Percentiles rank a stretch among this genome's conserved stretches.
phyloP scores from a whole-genome alignment of 169 alveolate species.

The Plasmodium coatneyi region DNA sequence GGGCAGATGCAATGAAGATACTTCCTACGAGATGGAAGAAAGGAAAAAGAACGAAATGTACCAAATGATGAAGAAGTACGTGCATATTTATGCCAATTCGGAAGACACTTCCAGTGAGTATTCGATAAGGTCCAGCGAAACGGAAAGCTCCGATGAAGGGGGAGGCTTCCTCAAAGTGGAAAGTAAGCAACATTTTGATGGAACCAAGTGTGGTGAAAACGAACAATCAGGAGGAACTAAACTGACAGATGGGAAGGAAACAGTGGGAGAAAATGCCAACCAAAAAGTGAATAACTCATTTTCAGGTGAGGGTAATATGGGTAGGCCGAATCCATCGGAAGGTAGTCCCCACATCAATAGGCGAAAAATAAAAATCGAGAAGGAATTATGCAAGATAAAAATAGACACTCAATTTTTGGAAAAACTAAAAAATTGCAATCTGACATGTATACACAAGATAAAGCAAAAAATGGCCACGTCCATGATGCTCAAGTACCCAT shows the following conservation, averaged over 20 bases:
- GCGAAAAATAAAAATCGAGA: slow-evolving; percentile 17
- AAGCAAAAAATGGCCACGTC: slow-evolving; percentile 46
- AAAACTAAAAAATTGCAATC: slow-evolving; percentile 27
- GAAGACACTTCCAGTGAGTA: slow-evolving; percentile 49
- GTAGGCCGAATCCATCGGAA: neutral
- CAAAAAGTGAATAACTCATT: neutral
- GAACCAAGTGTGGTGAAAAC: neutral
- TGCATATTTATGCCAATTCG: slow-evolving; percentile 20
- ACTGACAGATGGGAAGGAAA: neutral
- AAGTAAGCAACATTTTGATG: neutral
- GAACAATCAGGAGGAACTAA: neutral
- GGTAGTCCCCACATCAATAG: neutral
- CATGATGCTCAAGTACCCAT: slow-evolving; percentile 39
- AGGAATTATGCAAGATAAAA: slow-evolving; percentile 45
- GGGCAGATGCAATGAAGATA: neutral
- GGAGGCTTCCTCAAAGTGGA: neutral
- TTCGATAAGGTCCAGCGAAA: slow-evolving; percentile 26
- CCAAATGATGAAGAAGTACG: slow-evolving; percentile 33
- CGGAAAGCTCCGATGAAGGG: neutral
- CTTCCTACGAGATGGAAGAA: slow-evolving; percentile 5
- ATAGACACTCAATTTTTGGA: slow-evolving; percentile 28
- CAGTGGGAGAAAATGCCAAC: neutral
- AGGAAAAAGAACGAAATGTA: slow-evolving; percentile 54
- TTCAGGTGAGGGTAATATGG: neutral
- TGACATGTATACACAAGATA: slow-evolving; percentile 26